Conservation (phyloP, 345 rosid species). For the Eutrema yunnanense region DNA sequence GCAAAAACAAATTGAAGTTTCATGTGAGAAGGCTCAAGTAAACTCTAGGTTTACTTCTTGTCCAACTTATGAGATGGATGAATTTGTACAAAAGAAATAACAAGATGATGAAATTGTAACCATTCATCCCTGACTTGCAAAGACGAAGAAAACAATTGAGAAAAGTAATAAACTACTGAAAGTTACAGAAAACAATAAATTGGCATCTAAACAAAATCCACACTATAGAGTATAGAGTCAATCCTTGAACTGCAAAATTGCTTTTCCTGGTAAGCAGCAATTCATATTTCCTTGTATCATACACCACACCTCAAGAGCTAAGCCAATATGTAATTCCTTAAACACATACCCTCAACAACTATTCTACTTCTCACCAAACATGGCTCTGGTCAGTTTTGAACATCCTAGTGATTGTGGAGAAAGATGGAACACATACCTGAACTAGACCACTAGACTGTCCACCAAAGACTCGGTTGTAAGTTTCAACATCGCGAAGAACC, state of each 20-base stretch:
- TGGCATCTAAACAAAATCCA: neutral
- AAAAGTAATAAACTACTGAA: neutral
- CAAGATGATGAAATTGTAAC: neutral
- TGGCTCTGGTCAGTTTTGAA: neutral
- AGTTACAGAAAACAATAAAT: neutral
- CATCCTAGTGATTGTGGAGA: neutral
- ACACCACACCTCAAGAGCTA: neutral
- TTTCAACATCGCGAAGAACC: constrained; percentile 48
- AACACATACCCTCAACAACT: neutral
- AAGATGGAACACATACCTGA: constrained; percentile 43
- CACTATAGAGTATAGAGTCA: neutral
- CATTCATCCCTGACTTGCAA: neutral
- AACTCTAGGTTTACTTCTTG: neutral
- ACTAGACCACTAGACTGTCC: constrained; percentile 40
- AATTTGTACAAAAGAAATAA: neutral
- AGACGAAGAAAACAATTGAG: neutral
- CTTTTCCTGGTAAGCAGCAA: neutral
- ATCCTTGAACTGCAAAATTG: neutral
- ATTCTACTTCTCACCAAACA: neutral
- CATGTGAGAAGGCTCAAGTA: neutral
- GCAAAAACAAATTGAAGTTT: neutral
- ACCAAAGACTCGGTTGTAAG: constrained; percentile 74
- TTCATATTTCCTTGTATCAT: neutral
- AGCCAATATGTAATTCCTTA: neutral
- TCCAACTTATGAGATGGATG: neutral